Base-by-base conservation (phyloP, 257 asterid species). In the Nemophila menziesii region DNA sequence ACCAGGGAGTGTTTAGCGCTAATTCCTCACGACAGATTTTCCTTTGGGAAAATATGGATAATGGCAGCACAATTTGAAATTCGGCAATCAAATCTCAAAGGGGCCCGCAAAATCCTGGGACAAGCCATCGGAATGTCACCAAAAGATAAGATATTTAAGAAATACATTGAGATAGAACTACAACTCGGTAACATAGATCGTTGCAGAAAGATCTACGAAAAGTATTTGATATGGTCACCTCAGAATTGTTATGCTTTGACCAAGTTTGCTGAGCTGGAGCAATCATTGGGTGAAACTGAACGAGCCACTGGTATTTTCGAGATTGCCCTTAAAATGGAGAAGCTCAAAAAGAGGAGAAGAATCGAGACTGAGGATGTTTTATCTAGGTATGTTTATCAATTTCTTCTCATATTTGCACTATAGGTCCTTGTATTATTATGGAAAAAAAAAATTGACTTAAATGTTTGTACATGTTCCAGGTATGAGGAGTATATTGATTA, bases 51-150 rank as follows among this genome's bases (percentile, higher is more conserved):
- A 71, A 69, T 90, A 48, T 90, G 96, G 94, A 61, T 85, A 63
- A 65, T 90, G 81, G 92, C 96, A 19, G 99, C 96, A 10, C 93
- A 90, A 64, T 85, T 85, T 27, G 99, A 90, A 65, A 74, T 90
- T 36, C 86, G 96, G 19, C 94, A 81, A 55, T 52, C 77, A 54
- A 61, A 80, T 66, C 72, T 85, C 36, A 41, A 43, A 51, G 73
- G 59, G 39, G 70, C 75, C 1, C 55, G 75, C 15, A 44, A 20
- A 39, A 52, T 55, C 48, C 70, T 68, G 49, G 75, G 75, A 39
- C 49, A 51, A 16, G 75, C 75, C 3, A 68, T 68, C 43, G 75
- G 70, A 45, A 68, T 17, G 60, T 67, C 75, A 49, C 75, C 75
- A 20, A 68, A 68, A 44, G 75, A 68, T 49, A 68, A 68, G 74